Evolutionary conservation across 106 monocot species (phyloP), one percentile per base, ranked within the genome.

Genomic region (Phalaenopsis equestris): DNA sequence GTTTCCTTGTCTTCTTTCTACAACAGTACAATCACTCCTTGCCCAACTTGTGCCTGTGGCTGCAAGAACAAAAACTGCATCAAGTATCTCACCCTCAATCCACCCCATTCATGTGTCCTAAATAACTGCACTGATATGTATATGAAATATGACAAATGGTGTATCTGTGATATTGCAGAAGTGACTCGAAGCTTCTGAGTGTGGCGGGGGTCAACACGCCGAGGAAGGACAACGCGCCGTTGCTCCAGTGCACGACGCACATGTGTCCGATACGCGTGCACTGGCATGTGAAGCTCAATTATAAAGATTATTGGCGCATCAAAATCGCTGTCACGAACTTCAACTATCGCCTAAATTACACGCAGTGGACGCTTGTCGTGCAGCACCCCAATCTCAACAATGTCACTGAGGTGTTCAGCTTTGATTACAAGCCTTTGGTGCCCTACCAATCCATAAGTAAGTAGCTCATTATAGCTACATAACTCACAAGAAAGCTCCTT

Each of bases 221-320:
- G 5, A 84, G 82, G 68, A 89, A 89, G 82, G 86, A 88, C 84
- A 80, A 81, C 41, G 42, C 86, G 10, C 88, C 93, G 12, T 46
- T 90, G 75, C 86, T 96, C 55, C 96, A 93, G 77, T 93, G 93
- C 86, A 93, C 93, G 21, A 70, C 64, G 3, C 93, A 93, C 76
- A 93, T 93, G 90, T 93, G 93, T 81, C 93, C 90, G 1, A 82
- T 93, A 42, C 82, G 92, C 17, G 90, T 93, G 64, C 92, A 93
- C 83, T 93, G 92, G 92, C 92, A 93, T 30, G 86, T 93, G n/a
- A 93, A 93, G 75, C 47, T 92, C 76, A 92, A 92, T 78, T 92
- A 92, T 84, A 85, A 90, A 79, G 90, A 92, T n/a, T 93, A 93
- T 83, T 93, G 93, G 93, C 82, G 93, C 0, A 88, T 78, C 42